phyloP scores from a whole-genome alignment of 768 basidiomycete species.

The Gloeostereum incarnatum region DNA sequence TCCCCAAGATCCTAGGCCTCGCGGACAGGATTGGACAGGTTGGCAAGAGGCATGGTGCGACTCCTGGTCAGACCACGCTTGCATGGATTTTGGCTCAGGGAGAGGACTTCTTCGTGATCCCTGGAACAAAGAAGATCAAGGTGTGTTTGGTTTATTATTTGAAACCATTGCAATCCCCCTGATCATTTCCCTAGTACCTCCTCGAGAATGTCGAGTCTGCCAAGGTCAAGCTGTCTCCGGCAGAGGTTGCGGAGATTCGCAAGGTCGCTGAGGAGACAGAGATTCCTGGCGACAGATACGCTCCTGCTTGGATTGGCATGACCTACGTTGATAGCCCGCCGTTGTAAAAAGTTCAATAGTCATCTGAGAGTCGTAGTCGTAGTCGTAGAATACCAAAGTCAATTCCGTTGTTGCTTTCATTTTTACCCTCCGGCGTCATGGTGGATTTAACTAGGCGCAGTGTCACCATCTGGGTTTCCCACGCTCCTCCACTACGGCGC shows the following conservation, averaged over 20 bases:
- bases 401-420: too few species aligned
- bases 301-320: background rate
- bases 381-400: too few species aligned
- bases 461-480: too few species aligned
- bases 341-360: too few species aligned
- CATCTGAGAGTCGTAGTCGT: too few species aligned
- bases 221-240: slow-evolving; percentile 14
- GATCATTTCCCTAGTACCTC: slow-evolving; percentile 20
- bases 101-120: slow-evolving; percentile 25
- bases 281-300: slow-evolving; percentile 16
- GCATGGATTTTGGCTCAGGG: slow-evolving; percentile 30
- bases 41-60: slow-evolving; percentile 23
- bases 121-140: slow-evolving; percentile 24
- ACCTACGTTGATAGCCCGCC: background rate
- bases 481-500: too few species aligned
- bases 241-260: slow-evolving; percentile 20
- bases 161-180: background rate
- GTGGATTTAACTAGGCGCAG: too few species aligned
- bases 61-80: slow-evolving; percentile 32
- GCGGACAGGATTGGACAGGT: slow-evolving; percentile 23
- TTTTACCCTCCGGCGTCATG: too few species aligned
- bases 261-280: slow-evolving; percentile 18
- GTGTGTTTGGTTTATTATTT: background rate
- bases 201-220: slow-evolving; percentile 26
- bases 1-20: slow-evolving; percentile 30